A percentile compares a stretch with the other conserved stretches of the same genome.
phyloP scores from a whole-genome alignment of 768 basidiomycete species.

The Naematelia aurantialba region DNA sequence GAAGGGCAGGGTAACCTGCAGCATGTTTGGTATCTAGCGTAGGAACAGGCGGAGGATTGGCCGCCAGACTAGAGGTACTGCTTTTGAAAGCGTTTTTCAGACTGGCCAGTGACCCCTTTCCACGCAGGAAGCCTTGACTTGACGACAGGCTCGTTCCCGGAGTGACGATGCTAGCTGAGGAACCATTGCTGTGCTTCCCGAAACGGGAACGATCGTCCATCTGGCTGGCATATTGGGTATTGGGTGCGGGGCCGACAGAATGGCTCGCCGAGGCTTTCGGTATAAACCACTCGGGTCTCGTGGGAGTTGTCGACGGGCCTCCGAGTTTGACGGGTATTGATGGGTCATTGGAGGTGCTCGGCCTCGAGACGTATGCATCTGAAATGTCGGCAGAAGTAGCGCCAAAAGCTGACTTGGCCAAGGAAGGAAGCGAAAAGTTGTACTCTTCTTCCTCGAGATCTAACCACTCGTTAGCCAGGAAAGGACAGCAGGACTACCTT shows the following conservation, averaged over 20 bases:
- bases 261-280: slow-evolving; percentile 31
- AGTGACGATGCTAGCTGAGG: slow-evolving; percentile 28
- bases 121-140: slow-evolving; percentile 21
- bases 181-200: slow-evolving; percentile 42
- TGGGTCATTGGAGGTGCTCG: slow-evolving; percentile 17
- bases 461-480: slow-evolving; percentile 1
- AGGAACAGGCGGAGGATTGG: slow-evolving; percentile 33
- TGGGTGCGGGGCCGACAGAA: slow-evolving; percentile 12
- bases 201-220: slow-evolving; percentile 18
- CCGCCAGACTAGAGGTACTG: slow-evolving; percentile 1
- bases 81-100: slow-evolving; percentile 44
- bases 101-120: slow-evolving; percentile 39
- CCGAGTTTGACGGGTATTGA: slow-evolving; percentile 13
- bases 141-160: slow-evolving; percentile 31
- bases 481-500: background rate
- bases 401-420: slow-evolving; percentile 21
- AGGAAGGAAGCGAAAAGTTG: slow-evolving; percentile 16
- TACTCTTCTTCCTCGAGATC: slow-evolving; percentile 29
- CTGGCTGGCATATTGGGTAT: background rate
- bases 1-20: slow-evolving; percentile 40
- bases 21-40: slow-evolving; percentile 20
- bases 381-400: slow-evolving; percentile 12
- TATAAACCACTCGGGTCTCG: slow-evolving; percentile 21
- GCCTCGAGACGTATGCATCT: background rate
- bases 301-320: slow-evolving; percentile 20